Base-by-base conservation (phyloP, 768 basidiomycete genomes). In the Phylloporus scabripes region DNA sequence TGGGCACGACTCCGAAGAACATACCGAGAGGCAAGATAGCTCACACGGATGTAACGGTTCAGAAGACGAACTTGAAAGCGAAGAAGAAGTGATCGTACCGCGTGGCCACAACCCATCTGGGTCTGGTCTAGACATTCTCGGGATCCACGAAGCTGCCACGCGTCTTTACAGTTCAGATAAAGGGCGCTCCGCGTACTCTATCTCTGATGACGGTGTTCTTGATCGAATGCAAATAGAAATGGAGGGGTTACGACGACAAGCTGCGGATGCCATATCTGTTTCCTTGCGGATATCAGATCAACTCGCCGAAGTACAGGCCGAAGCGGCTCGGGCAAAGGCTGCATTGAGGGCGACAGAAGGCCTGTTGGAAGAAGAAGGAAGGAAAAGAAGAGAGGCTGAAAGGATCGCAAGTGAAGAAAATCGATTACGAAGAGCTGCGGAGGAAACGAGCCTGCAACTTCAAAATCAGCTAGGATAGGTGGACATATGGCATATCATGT, bases 221-320 rank as follows among this genome's bases (percentile, higher is more conserved):
- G 82, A 86, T 48, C 78, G 76, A 38, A 74, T 87, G 69, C 77
- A 81, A 59, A 74, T 76, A 57, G 85, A 90, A 66, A 75, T 87
- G 60, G 75, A 74, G 8, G 74, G 64, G 33, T 70, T 89, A 48
- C 78, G 83, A 41, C 75, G 79, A 47, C 83, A 86, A 61, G 78
- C 84, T 15, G 75, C 82, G 18, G 83, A 87, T 53, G 82, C 85
- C 6, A 75, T 83, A 48, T 79, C 79, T 5, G 73, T 80, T 24
- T 83, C 83, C 2, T 66, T 81, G 46, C 73, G 79, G 49, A 72
- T 90, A 52, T 77, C 85, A 15, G 84, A 85, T 60, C 82, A 87
- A 59, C 73, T 90, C n/a, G 71, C 77, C 8, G 77, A 81, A 51
- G 80, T 78, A 8, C 79, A 85, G 53, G 70, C 78, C 32, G 85